A percentile compares a stretch with the other conserved stretches of the same genome.
These are phyloP conservation scores for Geopyxis carbonaria DNA, from an alignment of 495 filamentous ascomycete species.

Conservation along the genomic window DNA sequence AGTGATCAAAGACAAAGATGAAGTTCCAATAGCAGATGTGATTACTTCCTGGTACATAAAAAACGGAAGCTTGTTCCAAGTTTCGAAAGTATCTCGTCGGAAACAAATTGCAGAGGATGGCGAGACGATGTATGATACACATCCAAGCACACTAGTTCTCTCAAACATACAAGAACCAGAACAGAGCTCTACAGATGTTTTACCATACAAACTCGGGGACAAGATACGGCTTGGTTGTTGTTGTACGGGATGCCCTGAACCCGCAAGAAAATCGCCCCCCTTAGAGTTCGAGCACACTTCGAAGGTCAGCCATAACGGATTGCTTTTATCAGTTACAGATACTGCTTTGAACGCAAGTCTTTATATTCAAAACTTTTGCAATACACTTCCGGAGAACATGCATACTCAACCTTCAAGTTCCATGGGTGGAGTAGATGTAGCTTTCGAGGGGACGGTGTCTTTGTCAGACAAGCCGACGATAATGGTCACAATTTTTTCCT, in stretches of 20 bases:
- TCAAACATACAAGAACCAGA: too few relatives aligned
- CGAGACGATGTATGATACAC: background rate
- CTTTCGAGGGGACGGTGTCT: background rate
- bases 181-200: too few relatives aligned
- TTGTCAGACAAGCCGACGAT: background rate
- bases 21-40: background rate
- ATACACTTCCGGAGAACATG: background rate
- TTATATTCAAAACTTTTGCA: background rate
- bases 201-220: background rate
- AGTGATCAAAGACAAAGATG: background rate
- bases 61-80: background rate
- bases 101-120: background rate
- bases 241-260: background rate
- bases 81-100: background rate
- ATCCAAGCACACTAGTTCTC: too few relatives aligned
- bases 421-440: background rate
- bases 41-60: background rate
- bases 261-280: background rate
- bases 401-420: too few relatives aligned
- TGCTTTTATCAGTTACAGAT: background rate
- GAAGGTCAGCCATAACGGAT: background rate
- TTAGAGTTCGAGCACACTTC: background rate
- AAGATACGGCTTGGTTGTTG: background rate
- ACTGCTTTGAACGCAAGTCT: background rate
- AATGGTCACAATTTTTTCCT: background rate